phyloP scores from a whole-genome alignment of 148 eudicot species.

The Amaranthus hypochondriacus region DNA sequence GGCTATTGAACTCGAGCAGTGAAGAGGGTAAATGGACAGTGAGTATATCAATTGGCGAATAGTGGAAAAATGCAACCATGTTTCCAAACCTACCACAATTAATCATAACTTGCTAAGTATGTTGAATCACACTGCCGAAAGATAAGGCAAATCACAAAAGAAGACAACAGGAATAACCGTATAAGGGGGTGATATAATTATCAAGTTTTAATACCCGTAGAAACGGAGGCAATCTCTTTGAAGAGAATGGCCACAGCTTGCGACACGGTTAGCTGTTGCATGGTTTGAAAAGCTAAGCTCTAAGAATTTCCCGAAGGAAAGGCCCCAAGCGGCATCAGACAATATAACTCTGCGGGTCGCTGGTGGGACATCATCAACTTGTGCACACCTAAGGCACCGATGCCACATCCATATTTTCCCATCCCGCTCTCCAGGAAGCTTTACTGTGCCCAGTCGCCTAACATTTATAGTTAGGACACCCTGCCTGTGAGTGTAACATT shows the following conservation, averaged over 20 bases:
- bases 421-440: conserved; percentile 80
- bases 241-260: conserved; percentile 94
- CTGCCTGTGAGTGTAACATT: conserved; percentile 83
- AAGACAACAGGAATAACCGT: neutral
- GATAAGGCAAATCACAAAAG: neutral
- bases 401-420: conserved; percentile 99
- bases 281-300: conserved; percentile 97
- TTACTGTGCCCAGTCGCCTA: conserved; percentile 53
- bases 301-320: conserved; percentile 93
- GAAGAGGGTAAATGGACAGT: conserved; percentile 79
- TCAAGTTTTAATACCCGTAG: conserved; percentile 52
- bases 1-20: conserved; percentile 63
- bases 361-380: conserved; percentile 72
- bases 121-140: neutral
- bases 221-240: conserved; percentile 97
- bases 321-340: conserved; percentile 99
- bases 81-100: conserved; percentile 59
- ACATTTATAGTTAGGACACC: conserved; percentile 90
- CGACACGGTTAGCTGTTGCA: conserved; percentile 94
- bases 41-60: conserved; percentile 84
- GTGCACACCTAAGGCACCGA: conserved; percentile 81
- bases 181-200: neutral
- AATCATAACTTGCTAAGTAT: neutral
- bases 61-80: conserved; percentile 89
- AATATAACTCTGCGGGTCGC: conserved; percentile 75